Evolutionary conservation across 2,329 filamentous ascomycete genomes (phyloP).

Genomic region (Colletotrichum siamense): DNA sequence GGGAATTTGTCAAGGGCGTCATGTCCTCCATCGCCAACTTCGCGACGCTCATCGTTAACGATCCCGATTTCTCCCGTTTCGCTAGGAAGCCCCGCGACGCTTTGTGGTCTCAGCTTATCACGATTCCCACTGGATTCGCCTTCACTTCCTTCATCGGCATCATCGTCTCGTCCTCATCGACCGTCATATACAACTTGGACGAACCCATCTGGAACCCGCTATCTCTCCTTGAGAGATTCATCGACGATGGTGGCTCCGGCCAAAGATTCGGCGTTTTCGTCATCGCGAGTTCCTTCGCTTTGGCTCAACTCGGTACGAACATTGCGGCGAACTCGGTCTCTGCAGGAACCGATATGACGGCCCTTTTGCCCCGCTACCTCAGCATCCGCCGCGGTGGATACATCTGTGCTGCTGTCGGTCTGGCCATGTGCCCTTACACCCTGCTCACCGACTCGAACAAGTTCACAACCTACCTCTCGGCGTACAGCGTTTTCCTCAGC

Average conservation of each 20-base stretch:
- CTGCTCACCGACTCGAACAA: constrained; percentile 77
- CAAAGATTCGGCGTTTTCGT: constrained; percentile 80
- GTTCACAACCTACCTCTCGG: constrained; percentile 90
- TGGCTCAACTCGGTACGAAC: constrained; percentile 86
- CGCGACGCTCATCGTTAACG: constrained; percentile 82
- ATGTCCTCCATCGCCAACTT: constrained; percentile 94
- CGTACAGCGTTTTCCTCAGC: constrained; percentile 93
- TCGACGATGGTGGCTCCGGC: constrained; percentile 70
- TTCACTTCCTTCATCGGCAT: constrained; percentile 87
- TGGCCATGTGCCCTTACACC: constrained; percentile 88
- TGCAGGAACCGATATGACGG: constrained; percentile 83
- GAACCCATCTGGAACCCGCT: constrained; percentile 78
- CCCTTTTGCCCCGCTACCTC: constrained; percentile 78
- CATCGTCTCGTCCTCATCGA: constrained; percentile 75
- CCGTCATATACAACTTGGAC: constrained; percentile 66
- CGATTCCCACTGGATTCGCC: constrained; percentile 75
- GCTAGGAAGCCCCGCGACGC: constrained; percentile 78
- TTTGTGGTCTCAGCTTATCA: constrained; percentile 79
- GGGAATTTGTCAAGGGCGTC: constrained; percentile 84
- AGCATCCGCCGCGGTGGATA: constrained; percentile 89
- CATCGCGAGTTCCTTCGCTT: constrained; percentile 72
- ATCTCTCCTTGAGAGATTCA: constrained; percentile 68
- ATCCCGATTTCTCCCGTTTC: constrained; percentile 87
- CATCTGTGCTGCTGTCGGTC: constrained; percentile 78
- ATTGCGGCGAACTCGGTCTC: constrained; percentile 88